These are phyloP conservation scores for Aspergillus sp. DNA, from an alignment of 2,329 filamentous ascomycete species.

Conservation along the genomic window DNA sequence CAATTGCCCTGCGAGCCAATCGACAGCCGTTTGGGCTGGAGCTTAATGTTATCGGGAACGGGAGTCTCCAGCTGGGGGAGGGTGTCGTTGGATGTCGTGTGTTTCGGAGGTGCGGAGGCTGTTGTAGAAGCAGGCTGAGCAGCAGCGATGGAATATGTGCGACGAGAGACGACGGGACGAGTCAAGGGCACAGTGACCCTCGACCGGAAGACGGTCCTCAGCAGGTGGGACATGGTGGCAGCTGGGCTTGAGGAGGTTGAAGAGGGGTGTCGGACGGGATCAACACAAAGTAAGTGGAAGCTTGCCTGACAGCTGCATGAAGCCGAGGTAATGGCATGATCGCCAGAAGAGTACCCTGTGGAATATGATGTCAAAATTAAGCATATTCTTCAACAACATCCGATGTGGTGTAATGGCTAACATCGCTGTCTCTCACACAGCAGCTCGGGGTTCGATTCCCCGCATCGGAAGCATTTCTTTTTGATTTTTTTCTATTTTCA, in stretches of 20 bases:
- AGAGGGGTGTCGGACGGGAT: background rate
- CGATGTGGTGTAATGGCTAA: constrained; percentile 18
- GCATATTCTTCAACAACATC: background rate
- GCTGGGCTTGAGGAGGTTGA: background rate
- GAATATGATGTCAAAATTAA: background rate
- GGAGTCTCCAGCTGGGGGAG: background rate
- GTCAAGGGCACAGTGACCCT: constrained; percentile 4
- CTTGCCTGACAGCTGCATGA: too few species aligned
- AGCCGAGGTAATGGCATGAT: too few species aligned
- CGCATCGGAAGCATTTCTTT: constrained; percentile 11
- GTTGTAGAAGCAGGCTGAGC: background rate
- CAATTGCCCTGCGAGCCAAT: background rate
- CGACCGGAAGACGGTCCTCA: constrained; percentile 8
- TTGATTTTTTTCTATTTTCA: background rate
- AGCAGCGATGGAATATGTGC: constrained; percentile 5
- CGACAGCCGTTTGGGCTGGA: background rate
- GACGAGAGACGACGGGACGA: constrained; percentile 6
- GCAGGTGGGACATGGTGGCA: constrained; percentile 12
- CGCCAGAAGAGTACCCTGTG: background rate
- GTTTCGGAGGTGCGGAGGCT: background rate
- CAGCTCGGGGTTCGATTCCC: constrained; percentile 19
- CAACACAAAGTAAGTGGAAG: background rate
- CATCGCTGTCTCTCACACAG: constrained; percentile 18
- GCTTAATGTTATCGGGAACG: background rate
- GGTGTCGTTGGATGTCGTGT: background rate